phyloP scores from a whole-genome alignment of 2,329 filamentous ascomycete genomes.

The Aspergillus sp. region DNA sequence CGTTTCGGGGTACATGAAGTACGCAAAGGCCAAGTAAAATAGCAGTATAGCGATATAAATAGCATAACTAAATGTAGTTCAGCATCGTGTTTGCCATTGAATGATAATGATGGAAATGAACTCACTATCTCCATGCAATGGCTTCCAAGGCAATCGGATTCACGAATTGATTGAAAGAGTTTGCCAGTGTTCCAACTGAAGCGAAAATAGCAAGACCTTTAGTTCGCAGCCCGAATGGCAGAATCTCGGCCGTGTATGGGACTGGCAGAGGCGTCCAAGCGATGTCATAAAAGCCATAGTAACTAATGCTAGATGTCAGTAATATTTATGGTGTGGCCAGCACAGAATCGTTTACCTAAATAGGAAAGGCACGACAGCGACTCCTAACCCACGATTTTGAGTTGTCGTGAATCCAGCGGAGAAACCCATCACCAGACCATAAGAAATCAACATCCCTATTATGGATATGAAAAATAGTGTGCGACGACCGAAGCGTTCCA shows the following conservation, averaged over 20 bases:
- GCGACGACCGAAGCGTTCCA: neutral
- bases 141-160: conserved; percentile 43
- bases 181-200: conserved; percentile 25
- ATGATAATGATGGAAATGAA: no score
- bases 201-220: conserved; percentile 31
- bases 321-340: no score
- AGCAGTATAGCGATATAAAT: no score
- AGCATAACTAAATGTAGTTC: no score
- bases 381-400: no score
- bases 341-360: no score
- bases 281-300: conserved; percentile 28
- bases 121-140: conserved; percentile 40
- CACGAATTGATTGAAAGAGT: conserved; percentile 44
- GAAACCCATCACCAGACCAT: neutral
- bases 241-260: conserved; percentile 31
- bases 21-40: no score
- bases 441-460: conserved; percentile 29
- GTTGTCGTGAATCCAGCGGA: no score
- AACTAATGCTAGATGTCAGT: neutral
- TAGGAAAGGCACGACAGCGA: no score
- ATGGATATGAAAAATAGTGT: neutral
- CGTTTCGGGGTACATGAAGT: no score
- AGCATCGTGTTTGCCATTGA: no score
- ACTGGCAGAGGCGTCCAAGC: conserved; percentile 29
- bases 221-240: conserved; percentile 38